These are phyloP conservation scores for Beauveria scarabaeidicola DNA, from an alignment of 2,329 filamentous ascomycete species.

Conservation along the genomic window DNA sequence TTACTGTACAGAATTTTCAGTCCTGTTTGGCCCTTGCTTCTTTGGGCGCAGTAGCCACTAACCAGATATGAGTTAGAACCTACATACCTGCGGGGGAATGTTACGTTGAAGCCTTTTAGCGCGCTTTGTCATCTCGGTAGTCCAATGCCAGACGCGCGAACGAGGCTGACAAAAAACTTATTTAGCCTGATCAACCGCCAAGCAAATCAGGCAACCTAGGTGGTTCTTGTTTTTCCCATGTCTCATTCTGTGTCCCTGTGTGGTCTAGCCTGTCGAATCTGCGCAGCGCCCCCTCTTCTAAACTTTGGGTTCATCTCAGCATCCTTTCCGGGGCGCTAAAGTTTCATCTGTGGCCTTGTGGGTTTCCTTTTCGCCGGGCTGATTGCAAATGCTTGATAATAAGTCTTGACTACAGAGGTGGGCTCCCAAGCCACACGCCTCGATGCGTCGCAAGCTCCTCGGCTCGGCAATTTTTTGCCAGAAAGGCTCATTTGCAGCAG, in stretches of 20 bases:
- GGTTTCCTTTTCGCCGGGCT: background rate
- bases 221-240: background rate
- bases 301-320: background rate
- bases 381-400: conserved; percentile 9
- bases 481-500: background rate
- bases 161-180: background rate
- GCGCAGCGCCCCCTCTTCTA: no score
- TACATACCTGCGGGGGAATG: no score
- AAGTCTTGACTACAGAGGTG: background rate
- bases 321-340: background rate
- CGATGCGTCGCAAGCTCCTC: background rate
- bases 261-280: background rate
- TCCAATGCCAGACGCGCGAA: background rate
- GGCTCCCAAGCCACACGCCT: conserved; percentile 1
- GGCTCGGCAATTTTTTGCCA: conserved; percentile 2
- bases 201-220: background rate
- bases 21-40: background rate
- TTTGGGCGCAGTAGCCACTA: background rate
- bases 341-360: background rate
- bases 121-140: conserved; percentile 3
- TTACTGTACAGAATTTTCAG: no score
- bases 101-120: background rate
- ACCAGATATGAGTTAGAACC: no score
- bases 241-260: background rate
- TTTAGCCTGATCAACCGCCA: background rate